phyloP scores from a whole-genome alignment of 495 filamentous ascomycete species.

The Lophiostoma macrostomum region DNA sequence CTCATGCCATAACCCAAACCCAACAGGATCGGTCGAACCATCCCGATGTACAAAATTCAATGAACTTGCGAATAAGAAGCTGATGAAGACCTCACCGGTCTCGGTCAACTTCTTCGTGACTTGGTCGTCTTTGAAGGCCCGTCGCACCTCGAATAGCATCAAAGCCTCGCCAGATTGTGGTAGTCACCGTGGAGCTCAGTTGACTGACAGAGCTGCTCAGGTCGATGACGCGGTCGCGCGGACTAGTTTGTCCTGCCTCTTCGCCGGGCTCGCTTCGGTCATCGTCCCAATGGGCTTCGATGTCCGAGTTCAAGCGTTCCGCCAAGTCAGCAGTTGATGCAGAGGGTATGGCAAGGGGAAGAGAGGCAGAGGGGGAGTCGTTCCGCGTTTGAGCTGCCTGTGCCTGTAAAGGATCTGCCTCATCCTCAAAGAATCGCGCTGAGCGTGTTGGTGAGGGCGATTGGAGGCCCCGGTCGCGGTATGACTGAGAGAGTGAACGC shows the following conservation, averaged over 20 bases:
- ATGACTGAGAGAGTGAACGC: conserved; percentile 49
- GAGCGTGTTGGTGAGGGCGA: conserved; percentile 17
- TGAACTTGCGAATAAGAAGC: neutral
- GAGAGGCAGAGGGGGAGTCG: conserved; percentile 46
- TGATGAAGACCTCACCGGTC: conserved; percentile 14
- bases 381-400: conserved; percentile 44
- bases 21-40: neutral
- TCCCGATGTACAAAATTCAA: neutral
- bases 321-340: neutral
- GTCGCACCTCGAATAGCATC: conserved; percentile 19
- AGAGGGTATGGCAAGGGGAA: conserved; percentile 19
- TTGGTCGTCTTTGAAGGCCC: conserved; percentile 20
- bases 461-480: conserved; percentile 17
- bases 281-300: conserved; percentile 28
- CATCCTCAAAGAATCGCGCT: conserved; percentile 44
- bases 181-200: conserved; percentile 13
- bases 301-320: conserved; percentile 14
- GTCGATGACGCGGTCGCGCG: neutral
- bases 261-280: conserved; percentile 6
- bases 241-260: neutral
- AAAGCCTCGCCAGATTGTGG: conserved; percentile 30
- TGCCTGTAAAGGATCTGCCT: conserved; percentile 48
- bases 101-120: conserved; percentile 20
- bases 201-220: conserved; percentile 19
- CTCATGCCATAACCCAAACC: neutral